phyloP scores from a whole-genome alignment of 805 yeast genomes.

The Sugiyamaella smithiae region DNA sequence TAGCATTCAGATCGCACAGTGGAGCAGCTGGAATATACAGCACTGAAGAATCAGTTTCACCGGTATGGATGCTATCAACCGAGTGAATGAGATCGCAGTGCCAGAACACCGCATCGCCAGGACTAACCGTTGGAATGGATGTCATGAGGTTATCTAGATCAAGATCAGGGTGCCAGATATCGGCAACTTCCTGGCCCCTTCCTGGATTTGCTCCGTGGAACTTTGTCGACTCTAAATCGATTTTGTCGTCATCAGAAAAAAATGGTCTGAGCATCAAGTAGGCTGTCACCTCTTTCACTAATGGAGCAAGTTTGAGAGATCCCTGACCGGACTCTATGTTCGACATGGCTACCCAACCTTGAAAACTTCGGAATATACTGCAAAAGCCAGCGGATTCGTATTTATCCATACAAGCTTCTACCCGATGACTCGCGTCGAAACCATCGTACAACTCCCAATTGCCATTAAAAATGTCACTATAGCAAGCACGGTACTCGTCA shows the following conservation, averaged over 20 bases:
- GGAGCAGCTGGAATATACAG: constrained; percentile 41
- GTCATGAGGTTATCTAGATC: constrained; percentile 34
- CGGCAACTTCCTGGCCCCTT: constrained; percentile 35
- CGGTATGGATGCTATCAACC: constrained; percentile 40
- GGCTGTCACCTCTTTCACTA: constrained; percentile 38
- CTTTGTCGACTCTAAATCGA: constrained; percentile 23
- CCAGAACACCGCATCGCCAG: constrained; percentile 47
- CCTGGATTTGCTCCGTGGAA: constrained; percentile 44
- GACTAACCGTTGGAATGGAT: constrained; percentile 39
- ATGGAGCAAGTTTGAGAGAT: constrained; percentile 39
- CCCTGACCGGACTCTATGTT: constrained; percentile 41
- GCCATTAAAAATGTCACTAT: constrained; percentile 37
- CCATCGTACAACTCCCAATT: constrained; percentile 46
- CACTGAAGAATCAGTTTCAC: constrained; percentile 39
- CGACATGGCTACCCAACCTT: constrained; percentile 45
- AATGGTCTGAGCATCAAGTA: constrained; percentile 43
- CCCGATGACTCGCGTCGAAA: constrained; percentile 36
- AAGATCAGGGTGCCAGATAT: constrained; percentile 38
- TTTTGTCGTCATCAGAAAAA: constrained; percentile 24
- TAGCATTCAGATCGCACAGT: constrained; percentile 24
- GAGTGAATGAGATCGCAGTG: constrained; percentile 44
- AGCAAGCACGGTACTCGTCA: constrained; percentile 37
- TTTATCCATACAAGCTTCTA: constrained; percentile 36
- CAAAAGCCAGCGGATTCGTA: constrained; percentile 35
- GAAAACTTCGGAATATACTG: constrained; percentile 41